Evolutionary conservation across 208 protist genomes (phyloP).

Genomic region (Leptomonas pyrrhocoris): DNA sequence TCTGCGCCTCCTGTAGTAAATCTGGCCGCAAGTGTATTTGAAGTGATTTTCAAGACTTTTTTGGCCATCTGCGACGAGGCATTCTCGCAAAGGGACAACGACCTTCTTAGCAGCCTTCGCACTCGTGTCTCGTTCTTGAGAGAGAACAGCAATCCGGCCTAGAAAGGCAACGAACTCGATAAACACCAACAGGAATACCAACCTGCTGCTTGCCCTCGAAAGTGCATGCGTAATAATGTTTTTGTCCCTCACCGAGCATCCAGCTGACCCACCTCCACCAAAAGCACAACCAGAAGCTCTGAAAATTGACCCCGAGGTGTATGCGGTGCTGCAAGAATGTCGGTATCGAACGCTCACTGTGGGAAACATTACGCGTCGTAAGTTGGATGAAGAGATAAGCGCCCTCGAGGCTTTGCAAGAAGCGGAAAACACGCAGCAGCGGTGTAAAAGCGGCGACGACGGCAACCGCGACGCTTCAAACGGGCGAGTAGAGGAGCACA

Average conservation of each 20-base stretch:
- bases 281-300: not conserved
- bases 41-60: too few relatives aligned
- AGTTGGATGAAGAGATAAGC: constrained; percentile 19
- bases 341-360: constrained; percentile 16
- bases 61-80: too few relatives aligned
- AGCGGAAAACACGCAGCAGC: not conserved
- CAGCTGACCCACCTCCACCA: not conserved
- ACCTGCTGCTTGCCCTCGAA: too few relatives aligned
- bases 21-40: too few relatives aligned
- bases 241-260: not conserved
- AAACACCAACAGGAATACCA: too few relatives aligned
- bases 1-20: too few relatives aligned
- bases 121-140: too few relatives aligned
- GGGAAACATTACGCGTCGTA: not conserved
- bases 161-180: too few relatives aligned
- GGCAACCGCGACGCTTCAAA: not conserved
- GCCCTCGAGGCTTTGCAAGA: constrained; percentile 7
- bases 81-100: too few relatives aligned
- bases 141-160: too few relatives aligned
- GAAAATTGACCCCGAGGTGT: constrained; percentile 8
- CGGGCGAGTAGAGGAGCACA: constrained; percentile 1
- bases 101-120: too few relatives aligned
- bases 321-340: constrained; percentile 29
- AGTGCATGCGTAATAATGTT: not conserved
- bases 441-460: not conserved